Evolutionary conservation across 208 protist species (phyloP), one percentile per base, ranked within the genome.

Genomic region (Leishmania amazonensis): DNA sequence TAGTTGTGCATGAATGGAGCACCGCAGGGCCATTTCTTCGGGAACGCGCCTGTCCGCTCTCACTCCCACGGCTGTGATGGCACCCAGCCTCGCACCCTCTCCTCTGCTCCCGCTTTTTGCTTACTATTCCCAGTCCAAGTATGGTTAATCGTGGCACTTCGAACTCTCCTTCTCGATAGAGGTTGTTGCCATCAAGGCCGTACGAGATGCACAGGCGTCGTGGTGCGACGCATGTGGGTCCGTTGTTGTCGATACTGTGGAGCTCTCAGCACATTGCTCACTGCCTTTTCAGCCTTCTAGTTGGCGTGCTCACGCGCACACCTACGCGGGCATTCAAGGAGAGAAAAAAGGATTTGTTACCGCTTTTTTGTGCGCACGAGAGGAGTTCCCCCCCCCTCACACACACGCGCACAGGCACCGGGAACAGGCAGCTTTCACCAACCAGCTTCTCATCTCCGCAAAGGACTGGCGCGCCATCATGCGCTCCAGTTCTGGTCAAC

Each of bases 161-260:
- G 21, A 40, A 78, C 76, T 84, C 58, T 75, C 57, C 72, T 47
- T 54, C 11, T 53, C 67, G 45, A 79, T 83, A 83, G 80, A 83
- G 75, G 80, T 79, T 67, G 80, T 76, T 83, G 80, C 40, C 80
- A 83, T 83, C 80, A 83, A 83, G 80, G 75, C 80, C 78, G 75
- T 70, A 83, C 80, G 75, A 83, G 67, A 73, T 67, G 62, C 62
- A n/a, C 31, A 4, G 13, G 31, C 3, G 19, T 38, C 5, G 62
- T 67, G 62, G n/a, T 67, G 31, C 31, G 31, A 24, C 31, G 31
- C 6, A 38, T 19, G 62, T 67, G 8, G 62, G 31, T 19, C 13
- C 11, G 68, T 38, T 31, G 60, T 19, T 82, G 51, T 8, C 8
- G 42, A 31, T 15, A 51, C 76, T 42, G 38, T 67, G 40, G 31